phyloP scores from a whole-genome alignment of 768 basidiomycete genomes.

The Panaeolus papilionaceus region DNA sequence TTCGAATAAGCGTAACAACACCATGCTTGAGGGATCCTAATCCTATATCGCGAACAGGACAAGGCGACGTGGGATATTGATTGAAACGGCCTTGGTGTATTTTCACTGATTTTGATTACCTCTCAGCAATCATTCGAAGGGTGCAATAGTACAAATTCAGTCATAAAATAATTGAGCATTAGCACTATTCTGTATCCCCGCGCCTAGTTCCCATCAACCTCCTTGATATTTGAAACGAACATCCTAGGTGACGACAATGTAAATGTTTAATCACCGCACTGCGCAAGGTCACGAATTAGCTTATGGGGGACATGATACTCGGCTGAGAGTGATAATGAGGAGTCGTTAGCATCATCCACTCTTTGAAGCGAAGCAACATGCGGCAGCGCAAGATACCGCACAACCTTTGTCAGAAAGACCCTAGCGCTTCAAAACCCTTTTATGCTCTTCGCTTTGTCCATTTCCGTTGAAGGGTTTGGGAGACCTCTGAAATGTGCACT shows the following conservation, averaged over 20 bases:
- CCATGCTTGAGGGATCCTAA: background rate
- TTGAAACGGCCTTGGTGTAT: background rate
- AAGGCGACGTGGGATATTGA: background rate
- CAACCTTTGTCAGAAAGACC: background rate
- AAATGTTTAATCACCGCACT: too few relatives aligned
- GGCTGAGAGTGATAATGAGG: background rate
- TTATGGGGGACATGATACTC: background rate
- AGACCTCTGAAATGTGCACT: conserved; percentile 2
- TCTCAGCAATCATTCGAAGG: background rate
- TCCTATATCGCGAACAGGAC: background rate
- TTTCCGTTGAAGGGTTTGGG: conserved; percentile 7
- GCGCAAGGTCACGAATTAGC: background rate
- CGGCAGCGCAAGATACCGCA: background rate
- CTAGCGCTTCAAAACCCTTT: background rate
- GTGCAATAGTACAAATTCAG: background rate
- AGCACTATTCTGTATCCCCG: too few relatives aligned
- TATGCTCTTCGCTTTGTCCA: background rate
- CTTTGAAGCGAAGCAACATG: background rate
- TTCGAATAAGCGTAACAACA: background rate
- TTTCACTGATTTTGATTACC: too few relatives aligned
- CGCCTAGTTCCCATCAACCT: too few relatives aligned
- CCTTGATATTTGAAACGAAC: too few relatives aligned
- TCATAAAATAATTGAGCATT: background rate
- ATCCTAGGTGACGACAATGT: too few relatives aligned
- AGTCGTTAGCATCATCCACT: background rate